These are phyloP conservation scores for Yamadazyma mexicana DNA, from an alignment of 1,139 yeast species.

Conservation along the genomic window DNA sequence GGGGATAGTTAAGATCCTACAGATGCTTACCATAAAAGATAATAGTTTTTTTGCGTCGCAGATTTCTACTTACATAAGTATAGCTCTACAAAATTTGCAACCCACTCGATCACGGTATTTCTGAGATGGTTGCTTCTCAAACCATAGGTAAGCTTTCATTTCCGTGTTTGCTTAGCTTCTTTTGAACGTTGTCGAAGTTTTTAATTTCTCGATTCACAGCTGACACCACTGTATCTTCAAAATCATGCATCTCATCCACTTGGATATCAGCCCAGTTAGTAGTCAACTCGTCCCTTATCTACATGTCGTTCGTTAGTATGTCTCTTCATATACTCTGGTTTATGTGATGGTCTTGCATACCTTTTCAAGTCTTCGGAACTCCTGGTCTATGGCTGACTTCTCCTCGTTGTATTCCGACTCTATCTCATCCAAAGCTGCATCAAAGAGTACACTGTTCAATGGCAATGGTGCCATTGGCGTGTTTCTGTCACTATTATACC, in stretches of 20 bases:
- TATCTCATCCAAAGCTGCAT: neutral
- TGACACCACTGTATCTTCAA: neutral
- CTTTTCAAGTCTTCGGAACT: neutral
- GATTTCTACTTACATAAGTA: too few species aligned
- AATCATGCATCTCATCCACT: neutral
- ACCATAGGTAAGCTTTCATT: neutral
- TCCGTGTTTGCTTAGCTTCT: neutral
- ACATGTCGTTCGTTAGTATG: neutral
- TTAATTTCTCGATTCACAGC: neutral
- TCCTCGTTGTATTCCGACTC: neutral
- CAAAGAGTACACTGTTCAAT: neutral
- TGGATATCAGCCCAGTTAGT: neutral
- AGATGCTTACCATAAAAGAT: neutral
- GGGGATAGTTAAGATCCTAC: slow-evolving; percentile 4
- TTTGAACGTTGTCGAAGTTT: neutral
- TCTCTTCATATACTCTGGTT: neutral
- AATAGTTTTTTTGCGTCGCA: neutral
- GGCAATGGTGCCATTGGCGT: neutral
- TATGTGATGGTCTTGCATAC: neutral
- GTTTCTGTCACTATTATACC: too few species aligned
- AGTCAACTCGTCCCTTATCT: neutral
- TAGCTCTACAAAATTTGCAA: too few species aligned
- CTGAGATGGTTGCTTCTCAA: too few species aligned
- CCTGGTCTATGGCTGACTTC: neutral
- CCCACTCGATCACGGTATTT: too few species aligned